Conservation (phyloP, 257 asterid species). For the Lantana camara region DNA sequence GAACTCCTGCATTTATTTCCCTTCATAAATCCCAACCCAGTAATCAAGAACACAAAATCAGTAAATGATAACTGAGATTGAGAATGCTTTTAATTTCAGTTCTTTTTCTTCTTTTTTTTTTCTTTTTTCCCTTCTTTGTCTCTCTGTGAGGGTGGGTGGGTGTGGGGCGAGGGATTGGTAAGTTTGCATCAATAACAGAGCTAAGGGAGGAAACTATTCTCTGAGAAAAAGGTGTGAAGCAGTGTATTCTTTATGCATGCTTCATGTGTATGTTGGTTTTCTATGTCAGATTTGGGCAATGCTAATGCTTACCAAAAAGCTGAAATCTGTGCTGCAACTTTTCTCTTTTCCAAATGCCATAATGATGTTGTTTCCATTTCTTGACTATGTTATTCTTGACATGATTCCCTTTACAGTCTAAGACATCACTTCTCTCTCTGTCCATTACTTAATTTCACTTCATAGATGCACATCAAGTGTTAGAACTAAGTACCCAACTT, state of each 20-base stretch:
- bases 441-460: too few relatives aligned
- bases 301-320: constrained; percentile 36
- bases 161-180: too few relatives aligned
- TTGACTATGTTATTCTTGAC: constrained; percentile 33
- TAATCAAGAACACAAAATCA: not conserved
- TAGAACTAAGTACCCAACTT: too few relatives aligned
- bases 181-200: constrained; percentile 30
- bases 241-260: constrained; percentile 22
- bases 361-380: constrained; percentile 44
- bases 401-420: constrained; percentile 1
- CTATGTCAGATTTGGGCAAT: constrained; percentile 36
- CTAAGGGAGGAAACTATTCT: constrained; percentile 28
- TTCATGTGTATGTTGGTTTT: constrained; percentile 33
- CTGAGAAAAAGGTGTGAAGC: constrained; percentile 37
- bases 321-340: constrained; percentile 36
- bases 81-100: not conserved
- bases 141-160: constrained; percentile 14
- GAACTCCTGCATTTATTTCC: not conserved
- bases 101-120: constrained; percentile 1
- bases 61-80: not conserved
- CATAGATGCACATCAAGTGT: too few relatives aligned
- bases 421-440: not conserved
- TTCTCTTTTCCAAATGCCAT: constrained; percentile 52
- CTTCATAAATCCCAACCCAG: not conserved
- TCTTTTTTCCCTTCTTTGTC: not conserved